Conservation (phyloP, 345 rosid species). For the Microthlaspi erraticum region DNA sequence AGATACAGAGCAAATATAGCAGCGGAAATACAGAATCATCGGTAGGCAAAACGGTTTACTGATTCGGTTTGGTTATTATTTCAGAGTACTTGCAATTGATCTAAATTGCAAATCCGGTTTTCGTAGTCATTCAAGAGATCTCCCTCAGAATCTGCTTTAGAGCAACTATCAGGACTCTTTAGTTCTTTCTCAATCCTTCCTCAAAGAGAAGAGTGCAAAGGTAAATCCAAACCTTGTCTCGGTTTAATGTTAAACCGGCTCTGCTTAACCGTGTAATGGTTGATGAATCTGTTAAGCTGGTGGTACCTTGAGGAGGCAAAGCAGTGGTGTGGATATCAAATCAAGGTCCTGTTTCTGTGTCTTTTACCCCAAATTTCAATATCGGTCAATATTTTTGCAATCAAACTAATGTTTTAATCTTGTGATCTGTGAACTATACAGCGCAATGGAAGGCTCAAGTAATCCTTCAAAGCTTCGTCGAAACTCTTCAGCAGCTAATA, state of each 20-base stretch:
- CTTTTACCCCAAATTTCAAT: not conserved
- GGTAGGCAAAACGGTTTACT: slow-evolving; percentile 47
- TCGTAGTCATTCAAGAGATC: slow-evolving; percentile 68
- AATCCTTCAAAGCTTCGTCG: slow-evolving; percentile 63
- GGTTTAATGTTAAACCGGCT: no score
- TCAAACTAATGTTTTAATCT: not conserved
- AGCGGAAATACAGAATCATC: slow-evolving; percentile 57
- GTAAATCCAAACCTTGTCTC: slow-evolving; percentile 40
- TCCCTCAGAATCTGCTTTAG: slow-evolving; percentile 81
- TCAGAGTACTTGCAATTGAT: not conserved
- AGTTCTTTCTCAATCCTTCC: slow-evolving; percentile 71
- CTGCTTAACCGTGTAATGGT: not conserved
- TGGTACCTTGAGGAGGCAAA: slow-evolving; percentile 73
- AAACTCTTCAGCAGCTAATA: slow-evolving; percentile 74
- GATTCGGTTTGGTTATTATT: slow-evolving; percentile 5
- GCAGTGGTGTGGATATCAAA: slow-evolving; percentile 68
- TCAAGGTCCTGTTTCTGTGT: slow-evolving; percentile 54
- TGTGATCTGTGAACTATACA: slow-evolving; percentile 37
- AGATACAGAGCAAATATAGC: slow-evolving; percentile 91
- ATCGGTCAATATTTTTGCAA: not conserved
- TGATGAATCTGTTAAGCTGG: slow-evolving; percentile 40
- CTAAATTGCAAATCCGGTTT: not conserved
- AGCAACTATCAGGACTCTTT: slow-evolving; percentile 69
- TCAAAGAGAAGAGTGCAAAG: slow-evolving; percentile 64
- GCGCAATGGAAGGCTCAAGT: slow-evolving; percentile 56